phyloP scores from a whole-genome alignment of 1,284 basidiomycete genomes.

The Psilocybe mexicana region DNA sequence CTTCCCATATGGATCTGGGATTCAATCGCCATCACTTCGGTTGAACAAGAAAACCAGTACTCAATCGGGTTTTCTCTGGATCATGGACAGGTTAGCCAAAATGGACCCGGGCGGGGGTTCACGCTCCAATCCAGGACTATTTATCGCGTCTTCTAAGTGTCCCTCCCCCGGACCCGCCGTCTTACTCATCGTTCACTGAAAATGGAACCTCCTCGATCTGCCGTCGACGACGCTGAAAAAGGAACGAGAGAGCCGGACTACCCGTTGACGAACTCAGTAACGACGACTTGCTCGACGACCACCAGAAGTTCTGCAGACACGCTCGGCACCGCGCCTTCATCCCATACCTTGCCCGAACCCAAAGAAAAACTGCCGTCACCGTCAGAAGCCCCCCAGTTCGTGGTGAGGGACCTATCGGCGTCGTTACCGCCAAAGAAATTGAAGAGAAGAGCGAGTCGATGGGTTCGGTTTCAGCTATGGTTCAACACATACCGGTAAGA shows the following conservation, averaged over 20 bases:
- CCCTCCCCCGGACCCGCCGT: constrained; percentile 1
- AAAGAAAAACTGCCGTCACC: constrained; percentile 1
- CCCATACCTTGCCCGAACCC: constrained; percentile 4
- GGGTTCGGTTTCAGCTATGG: constrained; percentile 59
- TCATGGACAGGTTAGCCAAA: constrained; percentile 33
- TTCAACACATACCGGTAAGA: constrained; percentile 64
- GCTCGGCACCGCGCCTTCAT: neutral
- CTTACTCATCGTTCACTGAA: constrained; percentile 9
- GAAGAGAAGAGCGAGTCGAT: constrained; percentile 34
- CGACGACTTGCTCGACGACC: constrained; percentile 13
- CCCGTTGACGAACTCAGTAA: constrained; percentile 25
- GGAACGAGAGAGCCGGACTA: constrained; percentile 33
- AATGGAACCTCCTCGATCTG: constrained; percentile 28
- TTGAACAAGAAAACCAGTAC: constrained; percentile 29
- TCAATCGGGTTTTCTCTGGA: constrained; percentile 39
- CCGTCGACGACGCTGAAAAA: constrained; percentile 40
- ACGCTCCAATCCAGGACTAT: constrained; percentile 25
- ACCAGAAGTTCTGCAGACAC: neutral
- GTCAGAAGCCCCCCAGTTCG: neutral
- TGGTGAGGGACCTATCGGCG: neutral
- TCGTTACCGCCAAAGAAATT: constrained; percentile 23
- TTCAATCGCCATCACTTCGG: constrained; percentile 36
- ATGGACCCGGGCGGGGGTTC: constrained; percentile 19
- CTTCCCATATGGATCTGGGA: constrained; percentile 21
- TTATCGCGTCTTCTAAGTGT: constrained; percentile 25